These are phyloP conservation scores for Alternaria hordeiaustralica DNA, from an alignment of 2,329 filamentous ascomycete species.

Conservation along the genomic window DNA sequence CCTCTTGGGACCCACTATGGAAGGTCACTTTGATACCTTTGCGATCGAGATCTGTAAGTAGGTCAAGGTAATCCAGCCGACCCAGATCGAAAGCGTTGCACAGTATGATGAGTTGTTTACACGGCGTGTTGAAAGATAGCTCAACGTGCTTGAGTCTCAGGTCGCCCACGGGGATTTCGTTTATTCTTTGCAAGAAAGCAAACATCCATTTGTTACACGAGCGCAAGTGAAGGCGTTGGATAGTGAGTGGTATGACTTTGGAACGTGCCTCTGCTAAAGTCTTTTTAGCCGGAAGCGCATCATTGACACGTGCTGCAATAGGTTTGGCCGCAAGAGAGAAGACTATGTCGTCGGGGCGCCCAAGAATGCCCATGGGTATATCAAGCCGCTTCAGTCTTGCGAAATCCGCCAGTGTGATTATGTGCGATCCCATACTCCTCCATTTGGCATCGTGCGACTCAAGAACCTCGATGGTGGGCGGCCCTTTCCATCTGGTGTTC, in stretches of 20 bases:
- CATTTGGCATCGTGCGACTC: conserved; percentile 6
- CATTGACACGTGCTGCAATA: background rate
- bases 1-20: background rate
- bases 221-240: conserved; percentile 9
- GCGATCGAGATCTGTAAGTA: conserved; percentile 4
- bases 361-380: conserved; percentile 13
- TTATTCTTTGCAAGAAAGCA: conserved; percentile 12
- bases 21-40: conserved; percentile 11
- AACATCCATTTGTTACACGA: conserved; percentile 18
- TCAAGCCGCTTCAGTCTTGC: conserved; percentile 12
- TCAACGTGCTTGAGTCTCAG: conserved; percentile 16
- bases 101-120: conserved; percentile 13
- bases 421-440: conserved; percentile 18
- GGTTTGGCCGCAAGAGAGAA: background rate
- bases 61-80: background rate
- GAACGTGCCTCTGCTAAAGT: background rate
- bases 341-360: conserved; percentile 3
- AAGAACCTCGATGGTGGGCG: conserved; percentile 13
- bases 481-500: conserved; percentile 14
- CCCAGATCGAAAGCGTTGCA: conserved; percentile 8
- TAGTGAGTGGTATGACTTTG: conserved; percentile 12
- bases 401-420: conserved; percentile 14
- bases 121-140: conserved; percentile 13
- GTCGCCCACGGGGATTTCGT: background rate
- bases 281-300: background rate